Conservation (phyloP, 2,329 filamentous ascomycete species). For the Grosmannia penicillata region DNA sequence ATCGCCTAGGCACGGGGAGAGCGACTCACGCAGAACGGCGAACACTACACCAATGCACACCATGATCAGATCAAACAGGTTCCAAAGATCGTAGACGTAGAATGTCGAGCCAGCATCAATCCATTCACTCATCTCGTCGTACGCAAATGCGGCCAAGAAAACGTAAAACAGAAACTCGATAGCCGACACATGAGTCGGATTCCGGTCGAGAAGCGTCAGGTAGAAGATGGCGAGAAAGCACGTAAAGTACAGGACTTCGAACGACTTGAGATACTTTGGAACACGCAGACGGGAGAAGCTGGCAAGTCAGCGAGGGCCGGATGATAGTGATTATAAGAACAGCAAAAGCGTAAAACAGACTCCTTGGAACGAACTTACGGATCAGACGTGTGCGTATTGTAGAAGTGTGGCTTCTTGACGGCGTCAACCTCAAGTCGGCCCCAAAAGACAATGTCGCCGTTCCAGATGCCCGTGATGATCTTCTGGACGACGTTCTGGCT, state of each 20-base stretch:
- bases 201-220: slow-evolving; percentile 63
- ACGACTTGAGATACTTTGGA: slow-evolving; percentile 71
- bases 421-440: slow-evolving; percentile 59
- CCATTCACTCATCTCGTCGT: slow-evolving; percentile 76
- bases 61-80: slow-evolving; percentile 57
- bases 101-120: slow-evolving; percentile 76
- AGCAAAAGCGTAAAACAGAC: neutral
- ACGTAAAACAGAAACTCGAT: slow-evolving; percentile 64
- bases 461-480: slow-evolving; percentile 74
- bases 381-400: slow-evolving; percentile 52
- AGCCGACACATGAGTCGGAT: slow-evolving; percentile 48
- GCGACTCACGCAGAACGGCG: slow-evolving; percentile 48
- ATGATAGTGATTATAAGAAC: neutral
- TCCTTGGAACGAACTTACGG: slow-evolving; percentile 26
- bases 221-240: slow-evolving; percentile 72
- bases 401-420: slow-evolving; percentile 61
- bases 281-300: slow-evolving; percentile 63
- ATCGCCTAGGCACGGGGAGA: slow-evolving; percentile 4
- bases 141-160: slow-evolving; percentile 78
- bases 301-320: slow-evolving; percentile 18
- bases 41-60: slow-evolving; percentile 47
- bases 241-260: slow-evolving; percentile 69
- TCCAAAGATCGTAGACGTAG: slow-evolving; percentile 74
- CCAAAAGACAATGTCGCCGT: slow-evolving; percentile 79
- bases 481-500: slow-evolving; percentile 69